These are phyloP conservation scores for Bocquillonia castaneifolia DNA, from an alignment of 441 rosid genomes.

Conservation along the genomic window DNA sequence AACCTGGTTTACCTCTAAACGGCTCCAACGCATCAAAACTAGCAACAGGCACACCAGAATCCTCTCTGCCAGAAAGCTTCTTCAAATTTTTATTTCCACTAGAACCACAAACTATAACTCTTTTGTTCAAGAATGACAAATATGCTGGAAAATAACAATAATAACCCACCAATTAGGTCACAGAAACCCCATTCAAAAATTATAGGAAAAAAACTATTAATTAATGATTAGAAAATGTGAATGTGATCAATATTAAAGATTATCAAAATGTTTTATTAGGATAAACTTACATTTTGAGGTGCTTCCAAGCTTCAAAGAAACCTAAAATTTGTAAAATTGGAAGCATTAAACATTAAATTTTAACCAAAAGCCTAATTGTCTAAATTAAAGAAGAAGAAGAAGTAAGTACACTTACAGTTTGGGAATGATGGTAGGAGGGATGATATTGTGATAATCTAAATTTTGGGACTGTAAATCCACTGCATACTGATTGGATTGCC, in stretches of 20 bases:
- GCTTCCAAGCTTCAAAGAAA: conserved; percentile 23
- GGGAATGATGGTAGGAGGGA: conserved; percentile 14
- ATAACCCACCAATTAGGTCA: background rate
- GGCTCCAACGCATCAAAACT: conserved; percentile 43
- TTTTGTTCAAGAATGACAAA: conserved; percentile 27
- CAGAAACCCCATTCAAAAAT: background rate
- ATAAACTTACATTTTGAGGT: conserved; percentile 24
- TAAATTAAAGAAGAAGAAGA: background rate
- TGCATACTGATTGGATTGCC: conserved; percentile 46
- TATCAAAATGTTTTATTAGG: too few species aligned
- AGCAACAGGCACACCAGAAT: conserved; percentile 20
- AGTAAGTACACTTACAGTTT: conserved; percentile 29
- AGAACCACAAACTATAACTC: conserved; percentile 25
- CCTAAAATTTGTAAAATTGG: conserved; percentile 24
- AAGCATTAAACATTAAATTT: conserved; percentile 10
- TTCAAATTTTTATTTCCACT: conserved; percentile 15
- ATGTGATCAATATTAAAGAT: background rate
- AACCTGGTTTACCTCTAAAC: conserved; percentile 72
- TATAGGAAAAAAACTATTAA: background rate
- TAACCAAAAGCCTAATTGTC: background rate
- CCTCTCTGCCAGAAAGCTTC: conserved; percentile 14
- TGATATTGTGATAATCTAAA: conserved; percentile 21
- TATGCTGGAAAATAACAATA: conserved; percentile 24
- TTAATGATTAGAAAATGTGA: background rate
- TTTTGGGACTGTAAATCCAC: conserved; percentile 37